phyloP scores from a whole-genome alignment of 202 grass and related monocot species.

The Alloteropsis angusta region DNA sequence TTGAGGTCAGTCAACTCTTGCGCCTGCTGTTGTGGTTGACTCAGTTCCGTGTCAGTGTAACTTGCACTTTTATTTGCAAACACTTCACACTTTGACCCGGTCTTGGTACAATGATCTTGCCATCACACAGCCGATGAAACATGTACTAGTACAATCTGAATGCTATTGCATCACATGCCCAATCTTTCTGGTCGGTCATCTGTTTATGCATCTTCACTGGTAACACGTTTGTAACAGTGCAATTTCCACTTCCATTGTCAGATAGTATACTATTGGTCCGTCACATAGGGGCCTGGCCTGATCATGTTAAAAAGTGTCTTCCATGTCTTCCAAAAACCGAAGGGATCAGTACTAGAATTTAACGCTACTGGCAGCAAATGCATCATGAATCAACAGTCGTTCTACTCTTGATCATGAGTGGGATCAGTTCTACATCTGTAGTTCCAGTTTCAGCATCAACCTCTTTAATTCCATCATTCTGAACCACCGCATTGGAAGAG shows the following conservation, averaged over 20 bases:
- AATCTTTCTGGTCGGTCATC: no score
- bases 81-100: no score
- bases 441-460: background rate
- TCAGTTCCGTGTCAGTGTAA: no score
- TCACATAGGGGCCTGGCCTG: background rate
- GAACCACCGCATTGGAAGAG: background rate
- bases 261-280: background rate
- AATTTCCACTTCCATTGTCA: background rate
- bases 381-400: background rate
- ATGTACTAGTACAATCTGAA: no score
- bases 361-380: background rate
- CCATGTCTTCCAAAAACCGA: background rate
- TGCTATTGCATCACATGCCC: no score
- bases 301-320: background rate
- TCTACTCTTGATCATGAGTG: conserved; percentile 27
- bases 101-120: no score
- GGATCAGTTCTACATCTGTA: conserved; percentile 28
- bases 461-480: background rate
- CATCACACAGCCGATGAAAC: no score
- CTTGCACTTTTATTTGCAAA: no score
- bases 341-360: background rate
- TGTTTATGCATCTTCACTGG: background rate
- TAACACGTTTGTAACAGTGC: background rate
- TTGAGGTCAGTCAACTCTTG: no score
- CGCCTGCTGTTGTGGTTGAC: no score